Conservation (phyloP, 2,329 filamentous ascomycete species). For the Harringtonia aguacate region DNA sequence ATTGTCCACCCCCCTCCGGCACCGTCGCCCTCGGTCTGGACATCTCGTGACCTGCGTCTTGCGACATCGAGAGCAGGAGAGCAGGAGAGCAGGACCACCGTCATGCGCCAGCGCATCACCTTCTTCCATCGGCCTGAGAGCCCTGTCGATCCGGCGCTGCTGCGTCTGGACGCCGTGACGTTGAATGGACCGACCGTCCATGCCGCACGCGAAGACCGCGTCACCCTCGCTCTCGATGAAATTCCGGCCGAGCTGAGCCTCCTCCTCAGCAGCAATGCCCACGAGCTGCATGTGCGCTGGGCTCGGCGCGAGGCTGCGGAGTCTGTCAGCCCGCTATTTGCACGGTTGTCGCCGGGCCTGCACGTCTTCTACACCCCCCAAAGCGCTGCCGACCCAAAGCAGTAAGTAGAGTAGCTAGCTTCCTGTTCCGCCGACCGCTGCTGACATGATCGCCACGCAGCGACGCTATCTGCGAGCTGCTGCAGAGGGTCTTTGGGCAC, state of each 20-base stretch:
- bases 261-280: conserved; percentile 46
- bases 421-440: background rate
- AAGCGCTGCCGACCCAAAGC: background rate
- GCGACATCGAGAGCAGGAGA: background rate
- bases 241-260: conserved; percentile 56
- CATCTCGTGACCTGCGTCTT: background rate
- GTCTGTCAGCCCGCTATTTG: conserved; percentile 58
- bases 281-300: conserved; percentile 75
- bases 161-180: conserved; percentile 45
- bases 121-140: conserved; percentile 60
- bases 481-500: conserved; percentile 46
- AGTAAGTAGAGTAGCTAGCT: conserved; percentile 6
- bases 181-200: conserved; percentile 45
- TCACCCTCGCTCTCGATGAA: conserved; percentile 65
- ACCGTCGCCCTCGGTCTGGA: background rate
- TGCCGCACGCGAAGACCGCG: conserved; percentile 66
- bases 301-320: conserved; percentile 47
- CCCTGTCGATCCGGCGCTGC: conserved; percentile 50
- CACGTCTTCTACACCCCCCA: conserved; percentile 69
- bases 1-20: background rate
- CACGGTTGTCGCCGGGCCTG: conserved; percentile 67
- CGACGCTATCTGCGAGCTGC: conserved; percentile 42
- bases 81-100: too few relatives aligned
- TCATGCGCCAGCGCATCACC: conserved; percentile 73
- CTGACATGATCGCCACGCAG: conserved; percentile 17